Evolutionary conservation across 2,329 filamentous ascomycete species (phyloP), one percentile per base, ranked within the genome.

Genomic region (Beauveria sp.): DNA sequence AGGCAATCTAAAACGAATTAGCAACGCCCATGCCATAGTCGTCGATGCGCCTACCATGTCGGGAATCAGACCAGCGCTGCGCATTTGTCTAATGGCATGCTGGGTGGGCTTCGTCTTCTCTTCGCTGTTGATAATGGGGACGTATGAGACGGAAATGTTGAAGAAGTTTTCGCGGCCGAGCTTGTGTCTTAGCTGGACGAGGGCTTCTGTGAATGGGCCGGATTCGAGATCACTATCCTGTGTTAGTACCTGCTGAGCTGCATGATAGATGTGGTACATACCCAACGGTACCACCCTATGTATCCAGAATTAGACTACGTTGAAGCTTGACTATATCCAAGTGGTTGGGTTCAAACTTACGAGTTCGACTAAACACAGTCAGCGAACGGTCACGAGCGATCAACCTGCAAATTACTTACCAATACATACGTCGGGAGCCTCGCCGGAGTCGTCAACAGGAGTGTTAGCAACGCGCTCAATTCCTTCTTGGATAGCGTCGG

Each of bases 61-160:
- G 2, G 87, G 88, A 62, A 80, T 84, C 59, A 91, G 76, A 70
- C 92, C 92, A 64, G 90, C 88, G 70, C 89, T 92, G 64, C 93
- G 88, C 64, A 92, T 87, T 68, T 89, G 85, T 70, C 88, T 88
- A 69, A 97, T 91, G 28, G 93, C 91, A 69, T 91, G 86, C 74
- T 99, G 94, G 0, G 94, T 99, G 0, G 94, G 94, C 78, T 97
- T 97, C 10, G 92, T 97, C 84, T 97, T 97, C 75, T 96, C 22
- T 79, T 97, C 83, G 47, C 82, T 82, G 62, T 82, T 66, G 30
- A 67, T 69, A 9, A 66, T 65, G 44, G 92, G 94, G 40, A 97
- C 88, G 68, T 92, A 90, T 5, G 89, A 92, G 64, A 97, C 93
- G 75, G 92, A 88, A 66, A 97, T 96, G 72, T 91, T 88, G 71